A percentile compares a stretch with the other conserved stretches of the same genome.
These are phyloP conservation scores for Lavandula angustifolia DNA, from an alignment of 257 asterid genomes.

Conservation along the genomic window DNA sequence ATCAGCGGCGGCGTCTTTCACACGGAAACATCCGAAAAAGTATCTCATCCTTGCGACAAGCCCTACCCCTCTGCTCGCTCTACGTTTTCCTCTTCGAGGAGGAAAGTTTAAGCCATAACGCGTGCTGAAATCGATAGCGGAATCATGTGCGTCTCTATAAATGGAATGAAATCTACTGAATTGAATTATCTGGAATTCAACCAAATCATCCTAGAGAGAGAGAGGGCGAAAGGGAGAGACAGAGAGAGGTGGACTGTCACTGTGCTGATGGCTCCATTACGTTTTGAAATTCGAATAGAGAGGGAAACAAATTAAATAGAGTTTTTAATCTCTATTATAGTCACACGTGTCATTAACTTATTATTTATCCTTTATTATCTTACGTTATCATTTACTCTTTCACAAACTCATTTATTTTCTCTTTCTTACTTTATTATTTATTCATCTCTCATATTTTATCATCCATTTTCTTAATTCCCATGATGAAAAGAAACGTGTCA, in stretches of 20 bases:
- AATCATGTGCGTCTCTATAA: conserved; percentile 10
- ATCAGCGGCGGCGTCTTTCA: conserved; percentile 39
- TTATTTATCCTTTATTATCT: too few relatives aligned
- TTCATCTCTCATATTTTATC: too few relatives aligned
- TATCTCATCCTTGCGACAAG: conserved; percentile 56
- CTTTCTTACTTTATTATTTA: too few relatives aligned
- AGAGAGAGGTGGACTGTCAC: conserved; percentile 40
- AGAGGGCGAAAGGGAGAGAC: conserved; percentile 20
- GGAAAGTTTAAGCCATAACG: conserved; percentile 29
- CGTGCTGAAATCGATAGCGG: background rate
- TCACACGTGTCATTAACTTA: conserved; percentile 21
- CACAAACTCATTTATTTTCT: too few relatives aligned
- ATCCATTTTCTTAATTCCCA: too few relatives aligned
- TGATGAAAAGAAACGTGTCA: too few relatives aligned
- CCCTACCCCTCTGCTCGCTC: conserved; percentile 29
- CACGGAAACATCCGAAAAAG: conserved; percentile 65
- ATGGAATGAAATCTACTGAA: conserved; percentile 29
- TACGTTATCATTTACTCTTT: too few relatives aligned
- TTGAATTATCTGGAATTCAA: conserved; percentile 28
- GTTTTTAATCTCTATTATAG: background rate
- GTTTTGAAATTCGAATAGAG: conserved; percentile 68
- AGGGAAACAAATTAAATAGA: conserved; percentile 42
- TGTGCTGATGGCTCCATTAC: conserved; percentile 48
- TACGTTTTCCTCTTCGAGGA: conserved; percentile 26
- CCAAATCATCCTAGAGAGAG: conserved; percentile 33